A percentile compares a stretch with the other conserved stretches of the same genome.
These are phyloP conservation scores for Pleurotus platypus DNA, from an alignment of 768 basidiomycete genomes.

Conservation along the genomic window DNA sequence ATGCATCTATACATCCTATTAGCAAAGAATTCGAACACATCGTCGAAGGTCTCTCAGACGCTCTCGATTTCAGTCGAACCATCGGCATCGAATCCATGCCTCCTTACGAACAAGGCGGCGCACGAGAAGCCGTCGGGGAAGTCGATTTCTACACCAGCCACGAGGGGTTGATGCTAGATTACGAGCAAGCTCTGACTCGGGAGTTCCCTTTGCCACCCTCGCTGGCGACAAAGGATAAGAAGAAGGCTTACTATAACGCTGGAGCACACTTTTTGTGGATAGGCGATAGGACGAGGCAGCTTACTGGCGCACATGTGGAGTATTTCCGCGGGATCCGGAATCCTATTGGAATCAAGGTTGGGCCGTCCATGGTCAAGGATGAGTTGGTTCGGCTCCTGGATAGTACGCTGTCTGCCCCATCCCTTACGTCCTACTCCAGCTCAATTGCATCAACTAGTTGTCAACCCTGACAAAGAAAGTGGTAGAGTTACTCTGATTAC, in stretches of 20 bases:
- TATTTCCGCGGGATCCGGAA: conserved; percentile 91
- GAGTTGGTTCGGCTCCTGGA: conserved; percentile 78
- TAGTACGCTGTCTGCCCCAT: conserved; percentile 42
- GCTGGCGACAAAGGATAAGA: conserved; percentile 5
- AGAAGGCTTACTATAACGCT: conserved; percentile 74
- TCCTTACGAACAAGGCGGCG: conserved; percentile 70
- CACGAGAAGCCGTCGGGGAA: conserved; percentile 70
- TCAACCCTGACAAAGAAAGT: conserved; percentile 79
- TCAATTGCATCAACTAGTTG: conserved; percentile 43
- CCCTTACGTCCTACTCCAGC: background rate
- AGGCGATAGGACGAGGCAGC: conserved; percentile 90
- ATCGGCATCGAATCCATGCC: conserved; percentile 69
- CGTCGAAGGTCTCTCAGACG: conserved; percentile 80
- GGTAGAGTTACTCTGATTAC: conserved; percentile 91
- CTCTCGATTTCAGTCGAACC: conserved; percentile 88
- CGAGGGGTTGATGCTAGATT: conserved; percentile 89
- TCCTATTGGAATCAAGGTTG: conserved; percentile 95
- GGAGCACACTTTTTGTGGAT: conserved; percentile 97
- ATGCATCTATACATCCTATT: conserved; percentile 4
- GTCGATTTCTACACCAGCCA: conserved; percentile 96
- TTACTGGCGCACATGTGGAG: conserved; percentile 92
- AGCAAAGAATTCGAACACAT: conserved; percentile 85
- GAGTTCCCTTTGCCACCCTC: conserved; percentile 41
- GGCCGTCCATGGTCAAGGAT: conserved; percentile 76
- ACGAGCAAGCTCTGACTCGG: conserved; percentile 90